Base-by-base conservation (phyloP, 192 early-diverging fungal genomes). In the Backusella mclennaniae region DNA sequence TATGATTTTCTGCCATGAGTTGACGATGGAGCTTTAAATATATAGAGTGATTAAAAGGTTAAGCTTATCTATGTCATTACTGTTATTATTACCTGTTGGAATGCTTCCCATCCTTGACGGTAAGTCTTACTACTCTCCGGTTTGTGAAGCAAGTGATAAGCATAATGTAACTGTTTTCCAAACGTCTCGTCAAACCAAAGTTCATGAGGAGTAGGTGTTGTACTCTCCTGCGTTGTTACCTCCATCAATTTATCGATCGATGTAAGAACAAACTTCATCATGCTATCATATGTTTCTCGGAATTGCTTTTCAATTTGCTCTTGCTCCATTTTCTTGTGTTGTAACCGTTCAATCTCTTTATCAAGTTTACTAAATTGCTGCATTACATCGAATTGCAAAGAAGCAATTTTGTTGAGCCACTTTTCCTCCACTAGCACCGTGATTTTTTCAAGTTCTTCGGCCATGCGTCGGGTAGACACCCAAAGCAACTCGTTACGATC, bases 381-480 rank as follows among this genome's bases (percentile, higher is more conserved):
- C 66, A 80, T 84, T 2, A 88, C 80, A 52, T 94, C 91, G 35
- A 79, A 73, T 23, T 92, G 84, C 26, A 93, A 41, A 11, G 86
- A 79, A 9, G 84, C 82, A 29, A 96, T 87, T 77, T 84, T 86
- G 70, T 94, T 88, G n/a, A 89, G 79, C 93, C 93, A 95, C 19
- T 82, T 83, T 81, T 96, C 95, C 74, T 95, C 94, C 90, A 94
- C 94, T 3, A 96, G 76, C 29, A 96, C 93, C 0, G 95, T 93
- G 0, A 94, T 80, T 33, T 87, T 82, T 52, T 92, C 87, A 23
- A 95, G 78, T 72, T 93, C 92, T 15, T 83, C 82, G 19, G 93
- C 88, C 75, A 91, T 81, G 19, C 77, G 79, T 31, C 82, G 79
- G 0, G 90, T 86, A 66, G 92, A 89, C 0, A 80, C 67, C 23